Base-by-base conservation (phyloP, 768 basidiomycete species). In the Lactarius vividus region DNA sequence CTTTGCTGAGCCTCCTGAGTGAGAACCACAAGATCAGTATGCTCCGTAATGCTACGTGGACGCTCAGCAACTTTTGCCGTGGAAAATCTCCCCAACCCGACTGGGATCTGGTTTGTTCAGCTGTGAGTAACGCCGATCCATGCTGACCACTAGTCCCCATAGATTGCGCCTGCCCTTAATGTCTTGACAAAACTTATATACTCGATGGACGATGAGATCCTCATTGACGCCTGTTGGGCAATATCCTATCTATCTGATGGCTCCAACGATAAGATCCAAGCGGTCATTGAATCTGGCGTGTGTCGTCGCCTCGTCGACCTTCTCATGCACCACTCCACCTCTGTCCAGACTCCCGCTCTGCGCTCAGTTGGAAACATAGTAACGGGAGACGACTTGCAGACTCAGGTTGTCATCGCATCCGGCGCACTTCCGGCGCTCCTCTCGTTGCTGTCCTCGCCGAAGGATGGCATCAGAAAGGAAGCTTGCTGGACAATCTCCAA, bases 401-500 rank as follows among this genome's bases (percentile, higher is more conserved):
- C 97, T 10, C 97, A 99, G 77, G 97, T 99, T 59, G 92, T 98
- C 66, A 98, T 99, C 74, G 95, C 97, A 20, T 97, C 96, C 16
- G 97, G 96, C 60, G 94, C 97, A 29, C 90, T 99, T 28, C 91
- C 95, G 4, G 97, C 97, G 6, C 86, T 99, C 57, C 87, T 99
- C 52, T 88, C 92, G 28, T 83, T 99, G 26, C 83, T 99, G 61
- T 94, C 92, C 2, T 98, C 96, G 28, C 93, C 96, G 33, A 99
- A 99, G 80, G 97, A 99, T 70, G 97, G 96, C 56, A 99, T 99
- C 73, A 86, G 96, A 73, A 99, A 99, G 82, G 96, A 99, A 78
- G 96, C 97, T 29, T 99, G 97, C 80, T 99, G 97, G 97, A 99
- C 97, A 20, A 98, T 99, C 74, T 97, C 94, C 56, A 99, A 99